Base-by-base conservation (phyloP, 78 protist species). In the Reticulomyxa filosa region DNA sequence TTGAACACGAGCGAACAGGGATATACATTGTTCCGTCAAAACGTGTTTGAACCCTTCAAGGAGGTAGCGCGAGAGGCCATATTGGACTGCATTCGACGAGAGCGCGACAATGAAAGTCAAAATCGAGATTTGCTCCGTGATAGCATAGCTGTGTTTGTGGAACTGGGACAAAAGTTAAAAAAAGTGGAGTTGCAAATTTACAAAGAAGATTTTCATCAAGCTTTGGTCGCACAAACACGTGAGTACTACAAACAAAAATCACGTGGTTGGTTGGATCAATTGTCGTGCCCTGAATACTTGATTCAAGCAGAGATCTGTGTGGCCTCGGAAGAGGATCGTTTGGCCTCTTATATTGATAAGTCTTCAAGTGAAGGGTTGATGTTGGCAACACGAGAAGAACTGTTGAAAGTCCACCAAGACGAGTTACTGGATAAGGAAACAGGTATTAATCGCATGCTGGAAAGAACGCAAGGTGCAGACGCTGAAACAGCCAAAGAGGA, bases 401-500 rank as follows among this genome's bases (percentile, higher is more conserved):
- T 55, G 8, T 10, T 55, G 11, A 55, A 55, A 33, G 10, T 10
- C 11, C 59, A 55, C 10, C 59, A 55, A 10, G 30, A 11, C 11
- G 10, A 29, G 11, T 33, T 55, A 10, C 59, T 55, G 34, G 30
- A 55, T 33, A 55, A 55, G 59, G 11, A 29, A 29, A 55, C 59
- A 8, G 59, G 59, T 8, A 8, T 55, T 29, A 32, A 17, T 10
- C 30, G 30, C 11, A 29, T 55, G 59, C 59, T 55, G 34, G 59
- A 55, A 11, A n/a, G n/a, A n/a, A n/a, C n/a, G n/a, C n/a, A n/a
- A n/a, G n/a, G n/a, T n/a, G n/a, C n/a, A n/a, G n/a, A n/a, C n/a
- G n/a, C n/a, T n/a, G 59, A 55, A 33, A 55, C 26, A 55, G 39
- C 26, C 39, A 55, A 55, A 10, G 59, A 55, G 8, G 59, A 55